Evolutionary conservation across 306 rosid species (phyloP), one percentile per base, ranked within the genome.

Genomic region (Malus asiatica): DNA sequence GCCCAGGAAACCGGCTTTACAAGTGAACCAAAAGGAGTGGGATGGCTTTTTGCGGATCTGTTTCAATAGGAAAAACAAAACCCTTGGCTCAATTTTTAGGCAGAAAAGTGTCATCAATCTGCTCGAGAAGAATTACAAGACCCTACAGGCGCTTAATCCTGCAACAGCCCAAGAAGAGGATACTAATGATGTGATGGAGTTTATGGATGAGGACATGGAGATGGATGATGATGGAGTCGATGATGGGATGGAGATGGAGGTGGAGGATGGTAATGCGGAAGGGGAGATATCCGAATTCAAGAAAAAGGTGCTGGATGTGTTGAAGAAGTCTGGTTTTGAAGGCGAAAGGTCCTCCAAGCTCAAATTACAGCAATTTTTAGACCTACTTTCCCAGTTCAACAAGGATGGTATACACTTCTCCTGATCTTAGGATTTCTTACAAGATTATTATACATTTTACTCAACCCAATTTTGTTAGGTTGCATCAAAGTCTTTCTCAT

Each of bases 331-430:
- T 64, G 95, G 86, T 86, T 94, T 89, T 45, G 97, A 90, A 84
- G 96, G 90, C 15, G 88, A 95, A 81, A 90, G 97, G 75, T 89
- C 98, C 0, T 95, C 98, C 59, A 95, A 95, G 82, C 90, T 95
- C 78, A 82, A 89, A 5, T 76, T 95, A 46, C 93, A 90, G 38
- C 97, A 92, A 79, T 92, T 95, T 73, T 71, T 89, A 25, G 89
- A 89, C 75, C 68, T 95, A 55, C 97, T 92, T 53, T 84, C 97
- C 59, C 78, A 90, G 81, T 95, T 95, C 74, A 89, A 90, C 84
- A 89, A 90, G 78, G 90, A 91, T 71, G 96, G 92, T 74, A 88
- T 91, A 32, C 96, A 91, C 72, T 94, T 94, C 63, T 83, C 89
- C 22, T 94, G 86, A 91, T 61, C 51, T 66, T 71, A 42, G 44